Base-by-base conservation (phyloP, 306 rosid species). In the Clitoria ternatea region DNA sequence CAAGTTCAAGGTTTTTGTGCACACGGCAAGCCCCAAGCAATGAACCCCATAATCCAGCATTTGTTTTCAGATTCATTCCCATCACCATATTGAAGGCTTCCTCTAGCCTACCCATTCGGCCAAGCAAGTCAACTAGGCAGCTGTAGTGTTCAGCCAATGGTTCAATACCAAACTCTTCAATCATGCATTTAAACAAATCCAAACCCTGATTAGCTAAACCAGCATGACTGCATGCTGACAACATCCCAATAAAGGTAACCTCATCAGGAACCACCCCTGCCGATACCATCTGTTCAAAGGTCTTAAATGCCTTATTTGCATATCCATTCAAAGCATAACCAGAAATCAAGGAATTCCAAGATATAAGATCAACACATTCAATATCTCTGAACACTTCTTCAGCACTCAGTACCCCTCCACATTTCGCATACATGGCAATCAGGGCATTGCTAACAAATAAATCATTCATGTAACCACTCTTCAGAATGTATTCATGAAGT, bases 311-410 rank as follows among this genome's bases (percentile, higher is more conserved):
- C 80, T 74, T 81, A 27, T 79, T 69, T 39, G 91, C 95, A 57
- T 76, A 59, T 49, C 96, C 92, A 14, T 92, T 90, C 69, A 86
- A 42, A 65, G 98, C 88, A 80, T 83, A 85, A 12, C 96, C 90
- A 2, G 87, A 73, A 76, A 92, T 92, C 81, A 92, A 77, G 64
- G 96, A 87, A 75, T 92, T 92, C 92, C 92, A 88, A 63, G 98
- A 88, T 53, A 92, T 78, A 30, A 90, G 80, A 57, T 92, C 96
- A 6, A 66, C 67, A 18, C 59, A 24, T 42, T 61, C 61, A 30
- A 70, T 83, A 61, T 82, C 89, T 79, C 73, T 57, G 43, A 92
- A 92, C 61, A 86, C 79, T 19, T 70, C 79, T 57, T 83, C 80
- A 36, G 98, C 90, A 69, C 52, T 76, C 30, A 23, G 37, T 7